A percentile compares a stretch with the other conserved stretches of the same genome.
Evolutionary conservation across 306 rosid species (phyloP).

Genomic region (Vigna nakashimae): DNA sequence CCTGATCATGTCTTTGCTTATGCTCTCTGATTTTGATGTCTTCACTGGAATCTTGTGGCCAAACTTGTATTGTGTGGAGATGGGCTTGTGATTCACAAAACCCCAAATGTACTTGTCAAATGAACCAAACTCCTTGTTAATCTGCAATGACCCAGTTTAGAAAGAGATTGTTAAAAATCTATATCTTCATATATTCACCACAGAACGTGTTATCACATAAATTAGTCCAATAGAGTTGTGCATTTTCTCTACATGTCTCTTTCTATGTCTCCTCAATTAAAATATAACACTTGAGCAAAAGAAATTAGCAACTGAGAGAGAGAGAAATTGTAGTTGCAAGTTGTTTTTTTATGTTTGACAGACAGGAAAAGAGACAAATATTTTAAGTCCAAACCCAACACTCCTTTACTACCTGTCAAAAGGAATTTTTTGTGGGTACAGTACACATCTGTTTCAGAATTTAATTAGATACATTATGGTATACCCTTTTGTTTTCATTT

Average conservation of each 20-base stretch:
- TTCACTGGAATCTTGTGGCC: conserved; percentile 88
- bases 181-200: neutral
- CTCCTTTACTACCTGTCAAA: neutral
- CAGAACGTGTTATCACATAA: neutral
- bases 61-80: conserved; percentile 84
- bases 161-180: conserved; percentile 25
- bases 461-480: neutral
- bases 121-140: conserved; percentile 77
- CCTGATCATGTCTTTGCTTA: conserved; percentile 93
- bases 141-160: conserved; percentile 53
- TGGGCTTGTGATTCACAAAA: conserved; percentile 81
- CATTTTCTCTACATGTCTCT: neutral
- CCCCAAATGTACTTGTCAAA: conserved; percentile 89
- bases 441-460: neutral
- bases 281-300: neutral
- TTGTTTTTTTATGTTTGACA: neutral
- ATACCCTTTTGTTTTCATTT: neutral
- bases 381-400: neutral
- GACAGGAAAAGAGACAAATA: neutral
- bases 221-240: neutral
- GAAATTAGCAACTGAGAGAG: neutral
- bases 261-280: neutral
- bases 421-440: neutral
- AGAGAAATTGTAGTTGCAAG: neutral
- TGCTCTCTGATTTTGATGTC: conserved; percentile 94